phyloP scores from a whole-genome alignment of 352 stramenopile species.

The Globisporangium spiculum region DNA sequence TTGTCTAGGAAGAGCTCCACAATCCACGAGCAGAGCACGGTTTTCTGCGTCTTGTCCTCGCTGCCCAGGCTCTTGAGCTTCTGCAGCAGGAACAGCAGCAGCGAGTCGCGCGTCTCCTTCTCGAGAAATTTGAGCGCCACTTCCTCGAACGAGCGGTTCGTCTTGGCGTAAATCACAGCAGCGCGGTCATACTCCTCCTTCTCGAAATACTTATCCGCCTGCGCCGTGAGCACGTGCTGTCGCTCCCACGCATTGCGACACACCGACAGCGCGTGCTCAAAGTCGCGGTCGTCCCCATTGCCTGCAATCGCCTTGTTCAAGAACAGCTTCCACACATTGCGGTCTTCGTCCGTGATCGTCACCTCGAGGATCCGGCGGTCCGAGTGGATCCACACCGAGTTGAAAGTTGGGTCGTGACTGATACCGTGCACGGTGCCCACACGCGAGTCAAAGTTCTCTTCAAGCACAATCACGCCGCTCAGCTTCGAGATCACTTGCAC shows the following conservation, averaged over 20 bases:
- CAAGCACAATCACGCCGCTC: conserved; percentile 82
- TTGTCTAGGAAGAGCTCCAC: conserved; percentile 92
- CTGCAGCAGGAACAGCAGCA: conserved; percentile 87
- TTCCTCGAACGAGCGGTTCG: conserved; percentile 88
- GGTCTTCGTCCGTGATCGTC: conserved; percentile 84
- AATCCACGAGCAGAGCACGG: conserved; percentile 92
- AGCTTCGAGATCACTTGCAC: conserved; percentile 88
- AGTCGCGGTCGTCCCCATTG: conserved; percentile 76
- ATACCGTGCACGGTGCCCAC: conserved; percentile 71
- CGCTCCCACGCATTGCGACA: conserved; percentile 81
- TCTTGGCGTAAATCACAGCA: conserved; percentile 88
- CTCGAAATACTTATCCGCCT: conserved; percentile 91
- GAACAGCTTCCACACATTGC: conserved; percentile 91
- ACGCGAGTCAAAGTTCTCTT: conserved; percentile 76
- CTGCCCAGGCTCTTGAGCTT: conserved; percentile 81
- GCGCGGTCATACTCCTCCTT: conserved; percentile 82
- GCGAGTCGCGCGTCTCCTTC: conserved; percentile 69
- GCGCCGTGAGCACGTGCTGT: conserved; percentile 83
- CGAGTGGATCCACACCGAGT: conserved; percentile 83
- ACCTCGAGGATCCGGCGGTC: conserved; percentile 79
- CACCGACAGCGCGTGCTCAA: conserved; percentile 85
- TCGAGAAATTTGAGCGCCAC: conserved; percentile 91
- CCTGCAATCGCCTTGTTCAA: conserved; percentile 81
- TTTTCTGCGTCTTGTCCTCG: conserved; percentile 91
- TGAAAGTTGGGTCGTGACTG: conserved; percentile 69